These are phyloP conservation scores for Cryptococcus jaspeensis DNA, from an alignment of 1,284 basidiomycete species.

Conservation along the genomic window DNA sequence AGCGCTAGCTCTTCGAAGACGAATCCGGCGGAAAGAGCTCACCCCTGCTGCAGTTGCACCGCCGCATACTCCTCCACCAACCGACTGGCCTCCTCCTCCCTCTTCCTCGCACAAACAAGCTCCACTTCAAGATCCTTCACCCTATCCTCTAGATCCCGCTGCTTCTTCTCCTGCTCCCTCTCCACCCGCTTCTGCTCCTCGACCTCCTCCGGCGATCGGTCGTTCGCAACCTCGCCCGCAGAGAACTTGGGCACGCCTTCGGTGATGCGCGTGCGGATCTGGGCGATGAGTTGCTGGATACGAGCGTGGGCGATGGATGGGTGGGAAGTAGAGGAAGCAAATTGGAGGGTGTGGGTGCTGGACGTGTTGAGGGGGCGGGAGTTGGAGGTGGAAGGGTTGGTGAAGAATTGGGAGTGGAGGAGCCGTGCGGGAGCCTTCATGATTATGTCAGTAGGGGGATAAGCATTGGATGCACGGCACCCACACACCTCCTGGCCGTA, in stretches of 20 bases:
- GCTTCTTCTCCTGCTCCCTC: constrained; percentile 30
- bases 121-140: constrained; percentile 49
- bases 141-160: constrained; percentile 36
- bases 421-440: constrained; percentile 26
- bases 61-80: constrained; percentile 39
- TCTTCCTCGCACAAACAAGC: constrained; percentile 33
- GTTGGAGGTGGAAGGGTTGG: constrained; percentile 4
- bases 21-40: constrained; percentile 4
- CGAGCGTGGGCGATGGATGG: constrained; percentile 43
- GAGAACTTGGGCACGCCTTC: constrained; percentile 13
- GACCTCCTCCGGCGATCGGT: constrained; percentile 20
- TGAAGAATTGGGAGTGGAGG: constrained; percentile 35
- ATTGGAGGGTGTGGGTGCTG: constrained; percentile 22
- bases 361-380: constrained; percentile 2
- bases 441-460: constrained; percentile 1
- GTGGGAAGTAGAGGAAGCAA: constrained; percentile 44
- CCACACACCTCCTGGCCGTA: constrained; percentile 37
- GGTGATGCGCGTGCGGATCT: constrained; percentile 29
- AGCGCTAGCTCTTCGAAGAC: constrained; percentile 2
- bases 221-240: not conserved
- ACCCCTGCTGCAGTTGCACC: constrained; percentile 28
- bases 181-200: constrained; percentile 29
- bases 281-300: constrained; percentile 32
- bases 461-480: not conserved
- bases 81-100: constrained; percentile 40